Percentiles rank a stretch among this genome's conserved stretches.
phyloP scores from a whole-genome alignment of 2,329 filamentous ascomycete genomes.

The Ramularia endophylla region DNA sequence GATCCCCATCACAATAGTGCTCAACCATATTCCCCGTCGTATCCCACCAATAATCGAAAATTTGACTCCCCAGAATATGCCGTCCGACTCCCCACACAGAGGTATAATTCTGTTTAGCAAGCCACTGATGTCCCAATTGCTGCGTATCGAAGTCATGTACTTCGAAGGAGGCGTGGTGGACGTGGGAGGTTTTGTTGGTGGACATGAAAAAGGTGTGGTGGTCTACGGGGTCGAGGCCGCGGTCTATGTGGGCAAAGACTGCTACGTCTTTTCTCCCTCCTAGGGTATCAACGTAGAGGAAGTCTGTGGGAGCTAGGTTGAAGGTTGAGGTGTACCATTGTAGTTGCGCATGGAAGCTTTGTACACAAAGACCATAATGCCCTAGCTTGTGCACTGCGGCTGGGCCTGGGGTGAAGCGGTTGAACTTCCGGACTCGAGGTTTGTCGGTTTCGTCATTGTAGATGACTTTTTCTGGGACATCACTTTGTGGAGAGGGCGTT shows the following conservation, averaged over 20 bases:
- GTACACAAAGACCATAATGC: conserved; percentile 10
- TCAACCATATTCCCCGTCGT: conserved; percentile 15
- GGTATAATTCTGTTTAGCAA: conserved; percentile 55
- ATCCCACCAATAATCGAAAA: conserved; percentile 65
- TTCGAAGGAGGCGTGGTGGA: conserved; percentile 65
- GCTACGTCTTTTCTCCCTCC: conserved; percentile 34
- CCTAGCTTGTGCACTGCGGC: conserved; percentile 34
- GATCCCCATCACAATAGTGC: conserved; percentile 60
- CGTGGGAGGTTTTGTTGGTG: conserved; percentile 33
- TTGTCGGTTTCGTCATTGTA: conserved; percentile 35
- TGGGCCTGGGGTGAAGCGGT: conserved; percentile 42
- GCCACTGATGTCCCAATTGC: conserved; percentile 58
- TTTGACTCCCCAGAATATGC: conserved; percentile 22
- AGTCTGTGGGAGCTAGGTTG: conserved; percentile 41
- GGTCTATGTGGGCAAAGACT: conserved; percentile 50
- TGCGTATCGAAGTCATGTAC: conserved; percentile 67
- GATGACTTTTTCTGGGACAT: conserved; percentile 29
- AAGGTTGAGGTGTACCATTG: conserved; percentile 41
- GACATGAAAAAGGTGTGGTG: conserved; percentile 50
- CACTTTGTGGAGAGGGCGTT: conserved; percentile 13
- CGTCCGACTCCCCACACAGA: conserved; percentile 65
- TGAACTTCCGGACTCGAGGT: conserved; percentile 34
- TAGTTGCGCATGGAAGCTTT: conserved; percentile 12
- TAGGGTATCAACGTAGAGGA: conserved; percentile 31
- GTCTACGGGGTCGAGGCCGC: conserved; percentile 43